phyloP scores from a whole-genome alignment of 305 asterid species.

The Fraxinus sp. region DNA sequence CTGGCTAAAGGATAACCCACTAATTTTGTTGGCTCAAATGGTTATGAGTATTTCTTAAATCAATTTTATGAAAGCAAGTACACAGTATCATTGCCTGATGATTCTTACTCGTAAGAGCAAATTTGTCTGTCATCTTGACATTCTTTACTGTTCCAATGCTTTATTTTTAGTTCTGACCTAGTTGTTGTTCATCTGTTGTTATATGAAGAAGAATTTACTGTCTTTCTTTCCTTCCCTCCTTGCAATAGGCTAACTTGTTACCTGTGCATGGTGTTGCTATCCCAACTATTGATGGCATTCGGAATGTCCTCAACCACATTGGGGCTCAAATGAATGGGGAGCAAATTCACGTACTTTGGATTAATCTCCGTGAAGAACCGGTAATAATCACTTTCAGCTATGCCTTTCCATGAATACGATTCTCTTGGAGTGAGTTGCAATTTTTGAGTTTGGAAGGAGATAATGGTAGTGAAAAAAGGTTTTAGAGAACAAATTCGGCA shows the following conservation, averaged over 20 bases:
- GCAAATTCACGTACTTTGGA: slow-evolving; percentile 75
- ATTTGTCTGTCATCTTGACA: not conserved
- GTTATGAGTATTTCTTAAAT: not conserved
- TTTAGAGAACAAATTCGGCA: not conserved
- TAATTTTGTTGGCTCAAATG: not conserved
- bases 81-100: not conserved
- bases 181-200: not conserved
- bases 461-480: slow-evolving; percentile 21
- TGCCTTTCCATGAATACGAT: slow-evolving; percentile 7
- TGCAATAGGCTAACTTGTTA: slow-evolving; percentile 60
- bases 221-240: slow-evolving; percentile 10
- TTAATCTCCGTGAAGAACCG: slow-evolving; percentile 97
- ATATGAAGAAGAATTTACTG: not conserved
- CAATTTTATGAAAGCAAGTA: not conserved
- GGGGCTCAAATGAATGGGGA: slow-evolving; percentile 66
- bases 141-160: not conserved
- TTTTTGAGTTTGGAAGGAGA: slow-evolving; percentile 7
- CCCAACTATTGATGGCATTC: slow-evolving; percentile 90
- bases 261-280: slow-evolving; percentile 98
- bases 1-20: not conserved
- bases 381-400: slow-evolving; percentile 40
- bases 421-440: not conserved
- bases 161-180: not conserved
- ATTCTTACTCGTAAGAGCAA: not conserved
- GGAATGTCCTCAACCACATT: slow-evolving; percentile 83